Base-by-base conservation (phyloP, 306 rosid genomes). In the Prunus kanzakura region DNA sequence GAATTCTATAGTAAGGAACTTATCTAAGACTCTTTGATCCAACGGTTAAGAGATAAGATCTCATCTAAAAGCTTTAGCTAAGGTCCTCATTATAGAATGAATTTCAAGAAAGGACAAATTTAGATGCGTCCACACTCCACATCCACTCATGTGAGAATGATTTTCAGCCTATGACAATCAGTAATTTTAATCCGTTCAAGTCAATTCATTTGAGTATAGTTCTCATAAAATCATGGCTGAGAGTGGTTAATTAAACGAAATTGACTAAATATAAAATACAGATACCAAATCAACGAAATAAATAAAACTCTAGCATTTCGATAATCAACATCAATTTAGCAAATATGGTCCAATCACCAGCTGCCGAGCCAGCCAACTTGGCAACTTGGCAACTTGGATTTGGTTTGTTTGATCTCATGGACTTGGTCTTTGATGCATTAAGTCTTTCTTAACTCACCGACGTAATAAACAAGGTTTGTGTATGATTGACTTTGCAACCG, bases 331-430 rank as follows among this genome's bases (percentile, higher is more conserved):
- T 19, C 11, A 60, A 25, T 60, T 11, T 25, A 15, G 11, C n/a
- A 25, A 6, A 27, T 61, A 61, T 25, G 3, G n/a, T 61, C 41
- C 66, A 27, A 61, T 61, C 66, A 25, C 18, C 19, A 4, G 66
- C 10, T 2, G 66, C 41, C 66, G 41, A 13, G 41, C 41, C 35
- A 2, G 6, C n/a, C 32, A 61, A 16, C 66, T 27, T 3, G 35
- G 41, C 66, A 61, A 61, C 66, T 61, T 61, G 65, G 38, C 66
- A 61, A 61, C 66, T 61, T 61, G 65, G 38, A 16, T 61, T 23
- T 61, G 4, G n/a, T 27, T 61, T 29, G 66, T 27, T 7, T 13
- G 8, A 3, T 58, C 64, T 58, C 32, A 58, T 61, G 32, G 66
- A 61, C 65, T 60, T 60, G 65, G 64, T 60, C 38, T 13, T 10